These are phyloP conservation scores for Xylariaceae sp. DNA, from an alignment of 2,329 filamentous ascomycete species.

Conservation along the genomic window DNA sequence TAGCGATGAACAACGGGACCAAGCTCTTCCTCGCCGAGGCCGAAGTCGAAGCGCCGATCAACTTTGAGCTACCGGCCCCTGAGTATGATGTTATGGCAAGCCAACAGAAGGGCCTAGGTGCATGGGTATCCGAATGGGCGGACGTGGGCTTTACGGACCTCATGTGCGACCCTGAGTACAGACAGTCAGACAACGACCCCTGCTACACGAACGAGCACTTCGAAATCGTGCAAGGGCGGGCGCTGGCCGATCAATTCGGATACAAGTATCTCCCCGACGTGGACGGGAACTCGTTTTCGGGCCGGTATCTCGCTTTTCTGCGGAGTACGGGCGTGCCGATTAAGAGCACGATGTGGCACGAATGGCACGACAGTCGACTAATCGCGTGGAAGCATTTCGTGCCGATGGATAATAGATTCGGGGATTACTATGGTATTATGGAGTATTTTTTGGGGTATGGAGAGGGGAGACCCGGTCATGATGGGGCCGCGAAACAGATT, in stretches of 20 bases:
- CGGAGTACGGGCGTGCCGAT: conserved; percentile 64
- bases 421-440: conserved; percentile 67
- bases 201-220: conserved; percentile 47
- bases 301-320: conserved; percentile 64
- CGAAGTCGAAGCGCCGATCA: conserved; percentile 39
- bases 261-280: conserved; percentile 71
- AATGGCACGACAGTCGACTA: conserved; percentile 74
- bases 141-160: conserved; percentile 51
- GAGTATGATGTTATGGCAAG: conserved; percentile 46
- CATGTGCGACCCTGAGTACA: conserved; percentile 39
- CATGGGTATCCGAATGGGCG: conserved; percentile 47
- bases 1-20: conserved; percentile 66
- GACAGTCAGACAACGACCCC: conserved; percentile 37
- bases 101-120: conserved; percentile 39
- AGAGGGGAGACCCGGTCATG: conserved; percentile 41
- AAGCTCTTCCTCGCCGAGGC: conserved; percentile 47
- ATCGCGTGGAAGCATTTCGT: conserved; percentile 77
- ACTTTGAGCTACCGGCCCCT: conserved; percentile 49
- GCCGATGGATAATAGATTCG: conserved; percentile 69
- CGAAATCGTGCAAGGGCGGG: conserved; percentile 35
- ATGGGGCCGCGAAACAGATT: conserved; percentile 57
- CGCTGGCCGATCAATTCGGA: conserved; percentile 49
- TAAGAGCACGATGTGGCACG: conserved; percentile 71
- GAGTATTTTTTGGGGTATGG: conserved; percentile 66
- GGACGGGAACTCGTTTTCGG: conserved; percentile 68